These are phyloP conservation scores for Nicotiana otophora DNA, from an alignment of 257 asterid genomes.

Conservation along the genomic window DNA sequence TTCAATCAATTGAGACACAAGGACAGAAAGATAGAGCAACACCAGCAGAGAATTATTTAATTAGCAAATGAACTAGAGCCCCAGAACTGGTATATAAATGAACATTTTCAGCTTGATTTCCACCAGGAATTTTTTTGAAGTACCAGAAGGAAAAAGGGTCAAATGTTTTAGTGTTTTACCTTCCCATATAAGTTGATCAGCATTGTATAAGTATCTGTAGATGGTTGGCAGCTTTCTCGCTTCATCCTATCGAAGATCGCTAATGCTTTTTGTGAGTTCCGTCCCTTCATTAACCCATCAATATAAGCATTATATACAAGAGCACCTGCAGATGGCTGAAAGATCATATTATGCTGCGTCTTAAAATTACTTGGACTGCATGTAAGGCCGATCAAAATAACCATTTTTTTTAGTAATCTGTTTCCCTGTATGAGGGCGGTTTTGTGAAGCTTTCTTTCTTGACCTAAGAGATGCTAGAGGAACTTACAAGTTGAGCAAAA, in stretches of 20 bases:
- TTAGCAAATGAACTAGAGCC: background rate
- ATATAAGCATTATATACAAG: conserved; percentile 71
- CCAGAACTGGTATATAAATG: background rate
- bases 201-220: conserved; percentile 75
- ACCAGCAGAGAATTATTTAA: background rate
- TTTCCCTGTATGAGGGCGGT: background rate
- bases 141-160: background rate
- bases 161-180: conserved; percentile 24
- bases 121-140: background rate
- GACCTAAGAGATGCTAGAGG: background rate
- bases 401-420: background rate
- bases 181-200: conserved; percentile 81
- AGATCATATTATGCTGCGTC: conserved; percentile 10
- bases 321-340: conserved; percentile 40
- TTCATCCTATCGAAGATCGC: conserved; percentile 70
- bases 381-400: background rate
- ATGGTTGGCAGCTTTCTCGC: conserved; percentile 56
- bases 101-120: background rate
- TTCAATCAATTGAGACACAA: background rate
- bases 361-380: background rate
- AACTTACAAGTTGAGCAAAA: background rate
- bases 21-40: background rate
- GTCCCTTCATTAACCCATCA: conserved; percentile 56
- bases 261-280: conserved; percentile 52
- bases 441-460: background rate